Evolutionary conservation across 2,329 filamentous ascomycete genomes (phyloP).

Genomic region (Talaromyces sp.): DNA sequence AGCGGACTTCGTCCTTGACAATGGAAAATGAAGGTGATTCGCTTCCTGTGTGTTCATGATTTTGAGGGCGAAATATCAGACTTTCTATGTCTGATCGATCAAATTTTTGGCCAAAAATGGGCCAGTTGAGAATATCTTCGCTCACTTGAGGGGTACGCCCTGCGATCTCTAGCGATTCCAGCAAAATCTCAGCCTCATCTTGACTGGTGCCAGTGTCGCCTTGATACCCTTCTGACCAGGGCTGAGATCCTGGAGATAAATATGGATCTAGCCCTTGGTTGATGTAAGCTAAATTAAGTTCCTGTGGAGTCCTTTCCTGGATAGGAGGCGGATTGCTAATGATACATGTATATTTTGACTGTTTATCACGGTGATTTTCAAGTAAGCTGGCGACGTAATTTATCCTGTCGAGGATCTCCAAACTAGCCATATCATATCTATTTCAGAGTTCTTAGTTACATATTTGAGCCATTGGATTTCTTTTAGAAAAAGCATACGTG

Average conservation of each 20-base stretch:
- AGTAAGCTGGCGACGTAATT: conserved; percentile 1
- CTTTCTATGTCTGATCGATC: neutral
- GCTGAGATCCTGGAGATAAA: neutral
- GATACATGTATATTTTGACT: neutral
- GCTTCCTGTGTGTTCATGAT: neutral
- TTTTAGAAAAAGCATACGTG: neutral
- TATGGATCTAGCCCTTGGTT: neutral
- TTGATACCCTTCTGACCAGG: neutral
- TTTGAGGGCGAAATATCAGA: conserved; percentile 1
- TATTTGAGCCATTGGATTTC: neutral
- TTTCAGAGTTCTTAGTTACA: neutral
- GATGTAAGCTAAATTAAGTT: neutral
- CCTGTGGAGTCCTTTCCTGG: neutral
- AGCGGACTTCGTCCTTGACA: neutral
- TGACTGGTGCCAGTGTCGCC: neutral
- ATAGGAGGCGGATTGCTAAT: neutral
- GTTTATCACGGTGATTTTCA: neutral
- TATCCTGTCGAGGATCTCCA: conserved; percentile 2
- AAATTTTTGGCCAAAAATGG: neutral
- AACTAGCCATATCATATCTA: neutral
- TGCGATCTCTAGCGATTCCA: neutral
- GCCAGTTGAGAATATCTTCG: conserved; percentile 5
- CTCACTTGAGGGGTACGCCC: neutral
- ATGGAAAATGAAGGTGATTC: neutral
- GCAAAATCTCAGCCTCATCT: neutral